These are phyloP conservation scores for Nicotiana noctiflora DNA, from an alignment of 257 asterid genomes.

Conservation along the genomic window DNA sequence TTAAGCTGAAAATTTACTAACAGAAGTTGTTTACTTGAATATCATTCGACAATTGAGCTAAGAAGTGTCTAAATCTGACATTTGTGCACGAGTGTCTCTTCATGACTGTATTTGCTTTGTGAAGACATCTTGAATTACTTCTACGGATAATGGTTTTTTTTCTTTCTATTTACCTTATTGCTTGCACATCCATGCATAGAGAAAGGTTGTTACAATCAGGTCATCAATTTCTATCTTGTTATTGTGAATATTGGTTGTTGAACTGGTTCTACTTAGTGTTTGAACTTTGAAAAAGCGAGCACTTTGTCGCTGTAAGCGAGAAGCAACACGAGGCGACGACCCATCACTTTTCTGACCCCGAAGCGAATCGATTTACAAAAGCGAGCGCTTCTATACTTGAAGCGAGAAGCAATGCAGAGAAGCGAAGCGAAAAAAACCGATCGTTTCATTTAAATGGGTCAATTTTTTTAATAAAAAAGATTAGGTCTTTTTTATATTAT, in stretches of 20 bases:
- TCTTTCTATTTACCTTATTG: neutral
- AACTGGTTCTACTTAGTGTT: neutral
- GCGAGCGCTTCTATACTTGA: no score
- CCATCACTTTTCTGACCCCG: no score
- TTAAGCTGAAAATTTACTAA: neutral
- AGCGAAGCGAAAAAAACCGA: no score
- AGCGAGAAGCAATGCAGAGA: no score
- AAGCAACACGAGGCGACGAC: no score
- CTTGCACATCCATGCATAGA: neutral
- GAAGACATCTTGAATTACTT: neutral
- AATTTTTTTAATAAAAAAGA: no score
- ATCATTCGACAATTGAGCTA: neutral
- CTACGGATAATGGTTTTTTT: neutral
- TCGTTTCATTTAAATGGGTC: no score
- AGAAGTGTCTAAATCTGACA: neutral
- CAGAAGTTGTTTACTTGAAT: neutral
- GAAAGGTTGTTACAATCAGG: neutral
- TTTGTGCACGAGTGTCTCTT: neutral
- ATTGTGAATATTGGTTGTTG: neutral
- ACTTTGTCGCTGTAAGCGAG: no score
- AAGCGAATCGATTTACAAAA: no score
- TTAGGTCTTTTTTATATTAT: no score
- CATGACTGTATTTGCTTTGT: neutral
- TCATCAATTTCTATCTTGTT: neutral
- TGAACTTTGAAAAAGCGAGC: no score